Conservation (phyloP, 768 basidiomycete species). For the Naganishia antarctica region DNA sequence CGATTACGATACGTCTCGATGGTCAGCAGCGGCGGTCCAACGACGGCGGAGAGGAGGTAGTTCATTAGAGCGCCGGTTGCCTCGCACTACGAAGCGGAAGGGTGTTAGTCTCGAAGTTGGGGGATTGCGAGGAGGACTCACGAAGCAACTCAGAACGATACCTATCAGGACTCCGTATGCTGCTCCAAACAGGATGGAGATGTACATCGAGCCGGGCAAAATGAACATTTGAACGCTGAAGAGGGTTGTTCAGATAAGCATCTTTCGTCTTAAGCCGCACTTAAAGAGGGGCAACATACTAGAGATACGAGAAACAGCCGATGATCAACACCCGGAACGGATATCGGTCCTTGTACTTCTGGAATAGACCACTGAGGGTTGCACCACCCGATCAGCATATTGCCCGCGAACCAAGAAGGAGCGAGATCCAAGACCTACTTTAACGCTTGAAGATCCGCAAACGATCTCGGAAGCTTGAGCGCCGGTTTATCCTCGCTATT, state of each 20-base stretch:
- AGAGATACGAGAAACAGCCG: slow-evolving; percentile 83
- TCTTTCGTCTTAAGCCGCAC: neutral
- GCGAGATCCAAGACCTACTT: slow-evolving; percentile 57
- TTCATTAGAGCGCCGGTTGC: slow-evolving; percentile 85
- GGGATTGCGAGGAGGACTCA: slow-evolving; percentile 34
- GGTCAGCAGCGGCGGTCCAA: slow-evolving; percentile 84
- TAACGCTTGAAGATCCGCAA: slow-evolving; percentile 75
- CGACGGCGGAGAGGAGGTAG: slow-evolving; percentile 83
- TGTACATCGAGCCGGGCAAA: slow-evolving; percentile 93
- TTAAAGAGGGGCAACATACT: slow-evolving; percentile 58
- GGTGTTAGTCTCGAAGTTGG: neutral
- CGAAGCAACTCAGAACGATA: slow-evolving; percentile 80
- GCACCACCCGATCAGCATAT: too few relatives aligned
- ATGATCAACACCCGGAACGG: slow-evolving; percentile 78
- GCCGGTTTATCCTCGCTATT: slow-evolving; percentile 66
- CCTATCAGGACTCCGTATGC: slow-evolving; percentile 87
- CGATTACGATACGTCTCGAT: slow-evolving; percentile 77
- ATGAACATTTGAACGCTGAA: slow-evolving; percentile 89
- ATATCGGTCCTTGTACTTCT: slow-evolving; percentile 81
- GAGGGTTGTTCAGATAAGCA: neutral
- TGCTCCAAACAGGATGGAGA: slow-evolving; percentile 91
- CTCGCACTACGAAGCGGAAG: slow-evolving; percentile 57
- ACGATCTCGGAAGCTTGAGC: slow-evolving; percentile 80
- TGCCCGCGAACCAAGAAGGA: neutral
- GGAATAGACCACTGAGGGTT: slow-evolving; percentile 36